phyloP scores from a whole-genome alignment of 2,329 filamentous ascomycete species.

The Ceratocystis huliohia region DNA sequence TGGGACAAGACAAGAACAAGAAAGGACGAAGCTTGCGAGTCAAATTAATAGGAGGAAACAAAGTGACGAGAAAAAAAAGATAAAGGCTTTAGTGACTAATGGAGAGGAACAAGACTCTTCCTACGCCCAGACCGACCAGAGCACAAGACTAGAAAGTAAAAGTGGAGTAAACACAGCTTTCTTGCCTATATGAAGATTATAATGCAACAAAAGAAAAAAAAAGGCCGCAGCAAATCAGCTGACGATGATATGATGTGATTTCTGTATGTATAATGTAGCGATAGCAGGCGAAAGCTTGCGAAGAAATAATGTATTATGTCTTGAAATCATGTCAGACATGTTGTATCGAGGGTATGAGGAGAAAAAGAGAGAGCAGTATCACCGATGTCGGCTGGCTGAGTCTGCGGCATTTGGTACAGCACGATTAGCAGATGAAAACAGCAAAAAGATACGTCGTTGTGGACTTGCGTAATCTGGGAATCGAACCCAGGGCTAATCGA shows the following conservation, averaged over 20 bases:
- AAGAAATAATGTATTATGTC: not conserved
- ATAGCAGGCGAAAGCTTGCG: not conserved
- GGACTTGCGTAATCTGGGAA: constrained; percentile 8
- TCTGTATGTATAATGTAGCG: no score
- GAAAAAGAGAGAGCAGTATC: not conserved
- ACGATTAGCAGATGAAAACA: not conserved
- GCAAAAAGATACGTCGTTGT: not conserved
- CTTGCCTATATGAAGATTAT: not conserved
- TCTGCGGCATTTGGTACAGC: not conserved
- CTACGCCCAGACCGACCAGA: not conserved
- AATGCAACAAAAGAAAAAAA: not conserved
- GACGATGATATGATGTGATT: not conserved
- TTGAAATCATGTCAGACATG: not conserved
- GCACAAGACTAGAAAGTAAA: not conserved
- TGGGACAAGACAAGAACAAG: not conserved
- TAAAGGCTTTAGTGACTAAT: not conserved
- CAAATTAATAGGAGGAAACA: not conserved
- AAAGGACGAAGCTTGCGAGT: not conserved
- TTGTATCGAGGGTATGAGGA: no score
- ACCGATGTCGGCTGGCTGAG: constrained; percentile 2
- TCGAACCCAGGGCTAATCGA: constrained; percentile 15
- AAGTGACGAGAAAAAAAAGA: not conserved
- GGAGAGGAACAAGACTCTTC: no score
- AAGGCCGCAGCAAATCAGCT: not conserved
- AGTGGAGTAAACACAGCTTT: not conserved